Evolutionary conservation across 192 early-diverging fungal genomes (phyloP).

Genomic region (Mycoemilia scoparia): DNA sequence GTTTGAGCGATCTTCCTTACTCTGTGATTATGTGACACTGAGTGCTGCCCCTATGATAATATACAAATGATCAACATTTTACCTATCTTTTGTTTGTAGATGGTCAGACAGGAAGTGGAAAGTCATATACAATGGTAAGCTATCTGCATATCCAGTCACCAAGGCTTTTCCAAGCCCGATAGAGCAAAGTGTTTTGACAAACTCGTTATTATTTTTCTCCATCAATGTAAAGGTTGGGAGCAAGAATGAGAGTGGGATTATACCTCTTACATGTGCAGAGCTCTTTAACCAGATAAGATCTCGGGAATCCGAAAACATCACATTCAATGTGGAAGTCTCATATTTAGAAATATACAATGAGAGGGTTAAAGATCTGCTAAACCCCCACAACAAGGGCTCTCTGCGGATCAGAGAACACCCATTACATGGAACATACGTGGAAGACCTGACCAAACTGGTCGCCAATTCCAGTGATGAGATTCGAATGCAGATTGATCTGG

Average conservation of each 20-base stretch:
- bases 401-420: slow-evolving; percentile 72
- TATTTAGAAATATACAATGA: slow-evolving; percentile 92
- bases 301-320: slow-evolving; percentile 14
- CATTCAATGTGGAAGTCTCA: slow-evolving; percentile 56
- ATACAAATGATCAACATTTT: not conserved
- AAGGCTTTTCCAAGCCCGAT: slow-evolving; percentile 21
- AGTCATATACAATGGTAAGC: slow-evolving; percentile 52
- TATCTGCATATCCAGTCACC: not conserved
- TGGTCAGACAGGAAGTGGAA: slow-evolving; percentile 35
- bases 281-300: slow-evolving; percentile 52
- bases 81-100: not conserved
- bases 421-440: slow-evolving; percentile 68
- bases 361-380: slow-evolving; percentile 60
- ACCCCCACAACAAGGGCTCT: slow-evolving; percentile 52
- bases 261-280: slow-evolving; percentile 63
- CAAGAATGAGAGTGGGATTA: slow-evolving; percentile 56
- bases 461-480: slow-evolving; percentile 56
- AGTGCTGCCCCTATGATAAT: too few species aligned
- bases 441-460: slow-evolving; percentile 72
- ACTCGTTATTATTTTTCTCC: too few species aligned
- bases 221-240: too few species aligned
- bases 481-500: slow-evolving; percentile 56
- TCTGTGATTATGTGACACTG: too few species aligned
- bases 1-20: not conserved
- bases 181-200: slow-evolving; percentile 53